These are phyloP conservation scores for Monilinia fructigena DNA, from an alignment of 2,329 filamentous ascomycete genomes.

Conservation along the genomic window DNA sequence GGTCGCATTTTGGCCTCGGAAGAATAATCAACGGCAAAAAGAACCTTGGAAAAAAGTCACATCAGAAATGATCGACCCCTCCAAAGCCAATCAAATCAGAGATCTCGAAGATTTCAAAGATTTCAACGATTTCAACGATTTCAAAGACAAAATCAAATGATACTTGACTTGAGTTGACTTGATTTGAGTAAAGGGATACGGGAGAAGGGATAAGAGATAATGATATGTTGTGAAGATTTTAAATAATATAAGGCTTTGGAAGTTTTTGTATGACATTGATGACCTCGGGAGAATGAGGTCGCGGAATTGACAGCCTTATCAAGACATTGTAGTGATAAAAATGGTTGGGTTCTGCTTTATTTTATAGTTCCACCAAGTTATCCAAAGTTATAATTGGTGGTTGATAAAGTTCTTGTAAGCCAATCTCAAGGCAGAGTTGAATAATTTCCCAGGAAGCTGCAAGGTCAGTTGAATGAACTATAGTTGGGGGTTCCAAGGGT, in stretches of 20 bases:
- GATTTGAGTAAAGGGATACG: no score
- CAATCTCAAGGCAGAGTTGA: constrained; percentile 23
- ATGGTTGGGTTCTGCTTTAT: constrained; percentile 26
- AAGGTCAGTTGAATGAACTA: constrained; percentile 25
- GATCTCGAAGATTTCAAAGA: not conserved
- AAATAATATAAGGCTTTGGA: constrained; percentile 27
- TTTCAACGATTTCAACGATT: not conserved
- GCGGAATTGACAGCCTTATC: constrained; percentile 31
- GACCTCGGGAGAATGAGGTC: not conserved
- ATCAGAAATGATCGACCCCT: not conserved
- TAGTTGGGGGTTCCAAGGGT: no score
- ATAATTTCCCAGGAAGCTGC: constrained; percentile 1
- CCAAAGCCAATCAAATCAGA: constrained; percentile 14
- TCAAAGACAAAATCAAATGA: not conserved
- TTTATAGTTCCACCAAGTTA: constrained; percentile 11
- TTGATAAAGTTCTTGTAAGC: constrained; percentile 5
- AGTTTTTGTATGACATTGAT: constrained; percentile 13
- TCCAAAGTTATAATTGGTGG: constrained; percentile 27
- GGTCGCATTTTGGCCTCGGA: constrained; percentile 22
- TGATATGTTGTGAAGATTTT: no score
- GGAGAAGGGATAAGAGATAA: no score
- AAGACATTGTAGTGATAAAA: constrained; percentile 23
- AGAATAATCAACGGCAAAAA: not conserved
- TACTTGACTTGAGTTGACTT: no score
- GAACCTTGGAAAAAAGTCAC: no score